A percentile compares a stretch with the other conserved stretches of the same genome.
These are phyloP conservation scores for Rubia yunnanensis DNA, from an alignment of 257 asterid genomes.

Conservation along the genomic window DNA sequence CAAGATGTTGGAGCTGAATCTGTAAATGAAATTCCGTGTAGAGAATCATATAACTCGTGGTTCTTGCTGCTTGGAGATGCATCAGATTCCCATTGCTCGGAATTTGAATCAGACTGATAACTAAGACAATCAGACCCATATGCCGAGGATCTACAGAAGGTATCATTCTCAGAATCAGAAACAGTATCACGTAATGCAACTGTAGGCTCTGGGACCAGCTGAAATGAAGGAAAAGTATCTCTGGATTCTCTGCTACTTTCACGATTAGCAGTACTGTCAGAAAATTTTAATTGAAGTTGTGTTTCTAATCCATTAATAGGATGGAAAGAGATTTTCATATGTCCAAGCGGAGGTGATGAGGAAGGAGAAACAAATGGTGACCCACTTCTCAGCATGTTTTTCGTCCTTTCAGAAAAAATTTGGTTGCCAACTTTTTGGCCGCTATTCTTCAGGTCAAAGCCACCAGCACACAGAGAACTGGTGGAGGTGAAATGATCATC, in stretches of 20 bases:
- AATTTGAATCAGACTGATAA: constrained; percentile 60
- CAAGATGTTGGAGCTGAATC: constrained; percentile 45
- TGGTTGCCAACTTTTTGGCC: constrained; percentile 21
- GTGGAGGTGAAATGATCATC: constrained; percentile 21
- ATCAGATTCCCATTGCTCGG: constrained; percentile 79
- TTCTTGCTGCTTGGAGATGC: constrained; percentile 63
- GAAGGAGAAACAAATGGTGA: constrained; percentile 58
- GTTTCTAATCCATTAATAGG: constrained; percentile 59
- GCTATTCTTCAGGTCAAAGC: constrained; percentile 28
- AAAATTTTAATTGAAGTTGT: constrained; percentile 69
- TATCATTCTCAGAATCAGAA: constrained; percentile 82
- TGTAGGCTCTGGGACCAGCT: constrained; percentile 77
- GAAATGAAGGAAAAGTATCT: constrained; percentile 78
- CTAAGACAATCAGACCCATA: constrained; percentile 62
- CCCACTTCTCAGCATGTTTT: constrained; percentile 33
- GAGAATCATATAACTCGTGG: constrained; percentile 51
- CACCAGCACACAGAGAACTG: constrained; percentile 23
- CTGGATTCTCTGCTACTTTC: constrained; percentile 37
- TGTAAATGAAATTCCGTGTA: constrained; percentile 53
- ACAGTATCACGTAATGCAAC: constrained; percentile 34
- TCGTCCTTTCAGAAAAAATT: constrained; percentile 35
- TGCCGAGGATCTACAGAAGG: constrained; percentile 81
- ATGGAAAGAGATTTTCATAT: constrained; percentile 89
- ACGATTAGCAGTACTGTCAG: constrained; percentile 38
- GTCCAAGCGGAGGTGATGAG: constrained; percentile 86